Percentiles rank a stretch among this genome's conserved stretches.
Evolutionary conservation across 129 eudicot species (phyloP).

Genomic region (Tanacetum coccineum): DNA sequence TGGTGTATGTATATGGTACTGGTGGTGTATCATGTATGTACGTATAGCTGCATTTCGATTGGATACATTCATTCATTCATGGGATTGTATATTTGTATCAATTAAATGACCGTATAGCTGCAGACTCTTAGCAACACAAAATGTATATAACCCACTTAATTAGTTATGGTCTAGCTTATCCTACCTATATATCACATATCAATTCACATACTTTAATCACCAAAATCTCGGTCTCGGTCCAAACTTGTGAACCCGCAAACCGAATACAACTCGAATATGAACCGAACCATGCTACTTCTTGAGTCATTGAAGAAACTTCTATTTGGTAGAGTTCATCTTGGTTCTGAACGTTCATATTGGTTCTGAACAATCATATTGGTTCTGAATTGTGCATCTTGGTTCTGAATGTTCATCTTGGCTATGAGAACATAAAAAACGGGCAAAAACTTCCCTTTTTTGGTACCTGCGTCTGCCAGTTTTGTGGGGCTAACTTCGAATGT

Average conservation of each 20-base stretch:
- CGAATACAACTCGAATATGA: not conserved
- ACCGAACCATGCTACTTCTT: not conserved
- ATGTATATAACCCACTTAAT: not conserved
- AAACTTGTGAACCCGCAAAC: not conserved
- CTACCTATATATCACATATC: no score
- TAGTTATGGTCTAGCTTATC: conserved; percentile 1
- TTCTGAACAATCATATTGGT: no score
- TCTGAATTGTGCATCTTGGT: no score
- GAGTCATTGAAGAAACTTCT: not conserved
- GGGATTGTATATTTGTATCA: not conserved
- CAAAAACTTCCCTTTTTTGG: no score
- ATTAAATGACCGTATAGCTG: not conserved
- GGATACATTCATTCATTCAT: not conserved
- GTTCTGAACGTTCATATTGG: not conserved
- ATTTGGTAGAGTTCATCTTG: not conserved
- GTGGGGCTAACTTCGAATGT: no score
- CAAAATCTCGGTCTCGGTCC: not conserved
- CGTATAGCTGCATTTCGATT: not conserved
- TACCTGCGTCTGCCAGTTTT: no score
- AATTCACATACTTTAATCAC: not conserved
- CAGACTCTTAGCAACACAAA: not conserved
- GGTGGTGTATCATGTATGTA: not conserved
- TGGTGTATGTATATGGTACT: not conserved
- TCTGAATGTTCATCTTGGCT: no score
- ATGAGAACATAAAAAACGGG: no score